Evolutionary conservation across 805 yeast species (phyloP).

Genomic region (Vanderwaltozyma tropicalis): DNA sequence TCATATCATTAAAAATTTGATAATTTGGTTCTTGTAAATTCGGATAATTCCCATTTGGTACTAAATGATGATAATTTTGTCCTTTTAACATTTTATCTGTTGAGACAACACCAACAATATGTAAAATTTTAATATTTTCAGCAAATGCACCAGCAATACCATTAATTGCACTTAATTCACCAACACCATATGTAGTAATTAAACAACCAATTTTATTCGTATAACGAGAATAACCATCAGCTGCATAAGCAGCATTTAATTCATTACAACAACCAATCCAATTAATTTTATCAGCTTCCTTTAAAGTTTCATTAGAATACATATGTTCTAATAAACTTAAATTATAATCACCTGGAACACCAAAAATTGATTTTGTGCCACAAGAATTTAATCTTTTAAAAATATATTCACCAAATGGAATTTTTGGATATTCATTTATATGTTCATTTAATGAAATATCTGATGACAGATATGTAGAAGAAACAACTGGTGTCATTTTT

Average conservation of each 20-base stretch:
- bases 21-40: slow-evolving; percentile 50
- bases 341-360: slow-evolving; percentile 75
- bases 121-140: slow-evolving; percentile 69
- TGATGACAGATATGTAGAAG: too few relatives aligned
- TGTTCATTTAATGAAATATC: too few relatives aligned
- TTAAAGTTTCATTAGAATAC: slow-evolving; percentile 25
- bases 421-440: too few relatives aligned
- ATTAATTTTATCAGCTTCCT: slow-evolving; percentile 25
- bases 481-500: too few relatives aligned
- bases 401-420: slow-evolving; percentile 44
- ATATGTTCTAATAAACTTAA: slow-evolving; percentile 57
- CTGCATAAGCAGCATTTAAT: slow-evolving; percentile 79
- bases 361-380: slow-evolving; percentile 54
- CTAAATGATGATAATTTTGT: slow-evolving; percentile 45
- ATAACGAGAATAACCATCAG: slow-evolving; percentile 76
- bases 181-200: slow-evolving; percentile 72
- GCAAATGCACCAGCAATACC: slow-evolving; percentile 78
- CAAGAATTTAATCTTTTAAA: slow-evolving; percentile 46
- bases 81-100: slow-evolving; percentile 4
- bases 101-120: slow-evolving; percentile 55
- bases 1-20: slow-evolving; percentile 53
- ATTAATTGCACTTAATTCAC: slow-evolving; percentile 76
- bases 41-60: slow-evolving; percentile 31
- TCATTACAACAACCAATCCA: slow-evolving; percentile 88
- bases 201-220: slow-evolving; percentile 56